Evolutionary conservation across 495 filamentous ascomycete genomes (phyloP), one percentile per base, ranked within the genome.

Genomic region (Penicillium waksmanii): DNA sequence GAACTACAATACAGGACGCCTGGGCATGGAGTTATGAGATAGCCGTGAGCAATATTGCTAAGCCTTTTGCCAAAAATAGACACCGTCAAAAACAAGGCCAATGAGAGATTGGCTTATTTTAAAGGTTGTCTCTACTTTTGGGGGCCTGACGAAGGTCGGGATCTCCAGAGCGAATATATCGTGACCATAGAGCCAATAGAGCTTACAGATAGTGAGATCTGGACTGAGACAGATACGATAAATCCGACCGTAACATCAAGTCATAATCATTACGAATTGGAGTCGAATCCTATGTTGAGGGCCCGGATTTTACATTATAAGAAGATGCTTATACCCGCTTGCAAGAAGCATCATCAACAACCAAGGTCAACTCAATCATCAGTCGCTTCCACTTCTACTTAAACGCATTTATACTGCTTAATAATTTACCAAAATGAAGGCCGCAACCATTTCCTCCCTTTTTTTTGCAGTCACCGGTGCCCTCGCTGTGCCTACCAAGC

Each of bases 401-500:
- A 38, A 38, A 13, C 11, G 3, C 36, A 38, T n/a, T 38, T 12
- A n/a, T 38, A n/a, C 12, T 38, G 10, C 9, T 38, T 2, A 38
- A 38, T 38, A 4, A 38, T 38, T 38, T 38, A n/a, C 2, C 3
- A 38, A 56, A 19, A 56, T 56, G 53, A 56, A 56, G 40, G 27
- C 53, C 21, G 27, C 40, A 27, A 33, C 23, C 11, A 18, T 56
- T 19, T 44, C n/a, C 19, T 56, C 42, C 13, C 5, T 56, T 31
- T 34, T n/a, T 15, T 40, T 56, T 9, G 53, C 17, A 17, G 40
- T 40, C 19, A 33, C 19, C 17, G 23, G 36, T 56, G n/a, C 23
- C 17, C 21, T 56, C 11, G 53, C 53, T n/a, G 42, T 25, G 12
- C 53, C 53, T 33, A 40, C 53, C 15, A 56, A 44, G 40, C 36